A percentile compares a stretch with the other conserved stretches of the same genome.
Evolutionary conservation across 768 basidiomycete species (phyloP).

Genomic region (Fistulinella prunicolor): DNA sequence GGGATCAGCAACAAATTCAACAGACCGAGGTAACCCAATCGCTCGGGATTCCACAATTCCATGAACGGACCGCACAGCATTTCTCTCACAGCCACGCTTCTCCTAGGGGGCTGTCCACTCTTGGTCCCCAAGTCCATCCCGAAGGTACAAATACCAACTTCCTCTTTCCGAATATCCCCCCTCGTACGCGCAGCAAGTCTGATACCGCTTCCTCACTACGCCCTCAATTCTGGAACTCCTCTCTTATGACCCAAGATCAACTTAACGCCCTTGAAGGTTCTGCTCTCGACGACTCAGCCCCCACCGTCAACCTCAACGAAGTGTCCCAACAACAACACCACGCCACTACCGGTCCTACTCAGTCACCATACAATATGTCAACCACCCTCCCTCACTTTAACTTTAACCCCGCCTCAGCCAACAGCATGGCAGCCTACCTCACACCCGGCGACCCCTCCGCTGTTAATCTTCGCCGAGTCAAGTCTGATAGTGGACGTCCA

Average conservation of each 20-base stretch:
- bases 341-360: constrained; percentile 21
- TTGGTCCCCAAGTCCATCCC: constrained; percentile 30
- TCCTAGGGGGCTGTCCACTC: constrained; percentile 36
- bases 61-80: constrained; percentile 29
- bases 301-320: constrained; percentile 30
- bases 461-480: constrained; percentile 45
- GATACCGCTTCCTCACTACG: constrained; percentile 51
- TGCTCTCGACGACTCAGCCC: constrained; percentile 37
- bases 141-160: constrained; percentile 38
- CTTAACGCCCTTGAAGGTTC: constrained; percentile 34
- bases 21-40: constrained; percentile 30
- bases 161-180: constrained; percentile 37
- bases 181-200: constrained; percentile 55
- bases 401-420: constrained; percentile 33
- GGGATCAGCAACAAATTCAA: constrained; percentile 38
- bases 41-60: constrained; percentile 31
- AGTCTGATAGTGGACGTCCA: constrained; percentile 45
- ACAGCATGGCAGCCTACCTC: constrained; percentile 42
- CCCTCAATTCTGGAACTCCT: constrained; percentile 50
- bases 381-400: constrained; percentile 32
- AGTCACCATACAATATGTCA: constrained; percentile 28
- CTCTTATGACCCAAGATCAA: constrained; percentile 38
- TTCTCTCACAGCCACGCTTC: constrained; percentile 36
- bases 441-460: constrained; percentile 28
- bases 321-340: constrained; percentile 30